Percentiles rank a stretch among this genome's conserved stretches.
These are phyloP conservation scores for Globisporangium cylindrosporum DNA, from an alignment of 352 stramenopile species.

Conservation along the genomic window DNA sequence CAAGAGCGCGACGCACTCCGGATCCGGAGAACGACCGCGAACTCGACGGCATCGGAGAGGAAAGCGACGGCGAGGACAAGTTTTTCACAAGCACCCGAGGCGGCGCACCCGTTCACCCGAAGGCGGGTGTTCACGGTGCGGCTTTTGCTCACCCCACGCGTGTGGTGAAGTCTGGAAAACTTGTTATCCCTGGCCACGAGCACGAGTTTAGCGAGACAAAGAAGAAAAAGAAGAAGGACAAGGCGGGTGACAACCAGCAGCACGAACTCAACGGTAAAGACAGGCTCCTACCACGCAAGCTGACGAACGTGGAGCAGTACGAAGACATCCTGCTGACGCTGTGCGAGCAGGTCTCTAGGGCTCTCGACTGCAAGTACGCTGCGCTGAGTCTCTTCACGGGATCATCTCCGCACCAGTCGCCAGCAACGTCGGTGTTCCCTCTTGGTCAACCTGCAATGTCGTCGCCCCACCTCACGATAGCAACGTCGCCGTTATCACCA, in stretches of 20 bases:
- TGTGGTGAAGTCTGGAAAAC: conserved; percentile 13
- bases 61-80: conserved; percentile 12
- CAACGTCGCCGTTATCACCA: conserved; percentile 9
- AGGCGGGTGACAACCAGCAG: conserved; percentile 28
- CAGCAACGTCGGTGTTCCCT: background rate
- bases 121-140: background rate
- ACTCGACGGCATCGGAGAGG: conserved; percentile 2
- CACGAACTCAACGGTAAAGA: conserved; percentile 13
- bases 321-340: conserved; percentile 57
- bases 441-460: background rate
- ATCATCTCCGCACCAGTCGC: background rate
- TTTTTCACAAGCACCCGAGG: background rate
- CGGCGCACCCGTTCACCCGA: background rate
- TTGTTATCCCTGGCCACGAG: conserved; percentile 5
- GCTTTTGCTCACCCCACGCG: background rate
- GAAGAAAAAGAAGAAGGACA: background rate
- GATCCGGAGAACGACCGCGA: conserved; percentile 7
- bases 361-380: conserved; percentile 49
- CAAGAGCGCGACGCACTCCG: background rate
- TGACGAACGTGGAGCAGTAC: conserved; percentile 34
- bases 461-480: conserved; percentile 7
- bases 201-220: background rate
- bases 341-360: conserved; percentile 42
- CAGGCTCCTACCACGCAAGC: conserved; percentile 25
- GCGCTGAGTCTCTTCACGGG: conserved; percentile 52